These are phyloP conservation scores for Beauveria varroae DNA, from an alignment of 2,329 filamentous ascomycete genomes.

Conservation along the genomic window DNA sequence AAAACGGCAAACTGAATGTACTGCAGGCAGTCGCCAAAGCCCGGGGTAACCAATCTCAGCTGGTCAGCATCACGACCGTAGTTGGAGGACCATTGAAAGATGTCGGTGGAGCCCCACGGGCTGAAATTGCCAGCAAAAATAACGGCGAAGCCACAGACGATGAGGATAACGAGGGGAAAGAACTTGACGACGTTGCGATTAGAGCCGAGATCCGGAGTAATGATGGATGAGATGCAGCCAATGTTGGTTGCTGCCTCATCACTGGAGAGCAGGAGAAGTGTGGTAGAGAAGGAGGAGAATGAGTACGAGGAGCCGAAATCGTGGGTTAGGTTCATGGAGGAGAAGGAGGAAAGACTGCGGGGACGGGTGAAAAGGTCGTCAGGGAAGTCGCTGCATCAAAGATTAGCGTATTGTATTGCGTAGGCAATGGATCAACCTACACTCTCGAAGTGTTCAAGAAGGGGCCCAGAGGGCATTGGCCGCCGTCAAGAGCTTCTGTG, in stretches of 20 bases:
- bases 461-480: slow-evolving; percentile 66
- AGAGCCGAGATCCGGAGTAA: slow-evolving; percentile 75
- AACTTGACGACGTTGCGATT: slow-evolving; percentile 65
- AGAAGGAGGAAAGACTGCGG: slow-evolving; percentile 38
- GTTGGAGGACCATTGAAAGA: slow-evolving; percentile 96
- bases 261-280: slow-evolving; percentile 68
- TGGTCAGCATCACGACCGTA: slow-evolving; percentile 92
- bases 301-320: slow-evolving; percentile 76
- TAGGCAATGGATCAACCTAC: slow-evolving; percentile 24
- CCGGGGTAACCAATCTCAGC: slow-evolving; percentile 84
- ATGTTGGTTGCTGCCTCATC: slow-evolving; percentile 56
- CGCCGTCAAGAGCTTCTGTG: slow-evolving; percentile 47
- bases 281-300: slow-evolving; percentile 73
- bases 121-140: slow-evolving; percentile 79
- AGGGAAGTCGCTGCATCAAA: slow-evolving; percentile 25
- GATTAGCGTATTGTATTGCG: slow-evolving; percentile 11
- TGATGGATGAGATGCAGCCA: slow-evolving; percentile 71
- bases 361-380: slow-evolving; percentile 42
- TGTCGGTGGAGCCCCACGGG: slow-evolving; percentile 85
- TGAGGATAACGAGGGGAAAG: slow-evolving; percentile 68
- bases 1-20: slow-evolving; percentile 91
- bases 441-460: slow-evolving; percentile 47
- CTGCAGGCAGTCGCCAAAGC: slow-evolving; percentile 92
- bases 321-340: slow-evolving; percentile 66
- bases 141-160: slow-evolving; percentile 75